Evolutionary conservation across 805 yeast genomes (phyloP).

Genomic region (Ogataea pini): DNA sequence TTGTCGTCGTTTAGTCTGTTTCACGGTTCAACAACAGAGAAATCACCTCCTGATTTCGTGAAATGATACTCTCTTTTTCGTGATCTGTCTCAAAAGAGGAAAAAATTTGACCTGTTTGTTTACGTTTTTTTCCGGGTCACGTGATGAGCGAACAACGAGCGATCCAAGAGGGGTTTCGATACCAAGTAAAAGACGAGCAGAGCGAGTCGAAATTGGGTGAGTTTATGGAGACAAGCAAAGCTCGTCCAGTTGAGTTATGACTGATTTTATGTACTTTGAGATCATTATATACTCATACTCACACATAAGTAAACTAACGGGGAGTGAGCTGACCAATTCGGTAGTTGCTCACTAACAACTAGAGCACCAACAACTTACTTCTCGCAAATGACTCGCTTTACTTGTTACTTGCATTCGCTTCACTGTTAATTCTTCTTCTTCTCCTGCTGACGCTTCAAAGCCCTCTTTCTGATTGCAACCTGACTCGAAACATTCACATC

Average conservation of each 20-base stretch:
- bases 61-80: conserved; percentile 8
- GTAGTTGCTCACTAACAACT: no score
- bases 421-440: conserved; percentile 3
- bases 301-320: no score
- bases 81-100: conserved; percentile 20
- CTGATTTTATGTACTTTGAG: no score
- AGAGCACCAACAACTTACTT: no score
- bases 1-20: no score
- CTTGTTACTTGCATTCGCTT: conserved; percentile 8
- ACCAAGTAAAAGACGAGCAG: no score
- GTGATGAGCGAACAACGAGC: background rate
- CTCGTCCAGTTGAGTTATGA: no score
- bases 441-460: conserved; percentile 67
- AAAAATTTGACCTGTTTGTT: conserved; percentile 18
- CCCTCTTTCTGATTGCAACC: conserved; percentile 74
- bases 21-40: background rate
- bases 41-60: background rate
- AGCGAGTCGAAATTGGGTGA: no score
- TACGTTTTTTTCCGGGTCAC: conserved; percentile 10
- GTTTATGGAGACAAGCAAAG: no score
- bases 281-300: no score
- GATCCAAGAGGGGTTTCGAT: background rate
- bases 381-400: background rate
- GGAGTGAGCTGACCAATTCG: no score
- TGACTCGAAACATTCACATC: conserved; percentile 74